phyloP scores from a whole-genome alignment of 1,139 yeast genomes.

The Yamadazyma epiphylla region DNA sequence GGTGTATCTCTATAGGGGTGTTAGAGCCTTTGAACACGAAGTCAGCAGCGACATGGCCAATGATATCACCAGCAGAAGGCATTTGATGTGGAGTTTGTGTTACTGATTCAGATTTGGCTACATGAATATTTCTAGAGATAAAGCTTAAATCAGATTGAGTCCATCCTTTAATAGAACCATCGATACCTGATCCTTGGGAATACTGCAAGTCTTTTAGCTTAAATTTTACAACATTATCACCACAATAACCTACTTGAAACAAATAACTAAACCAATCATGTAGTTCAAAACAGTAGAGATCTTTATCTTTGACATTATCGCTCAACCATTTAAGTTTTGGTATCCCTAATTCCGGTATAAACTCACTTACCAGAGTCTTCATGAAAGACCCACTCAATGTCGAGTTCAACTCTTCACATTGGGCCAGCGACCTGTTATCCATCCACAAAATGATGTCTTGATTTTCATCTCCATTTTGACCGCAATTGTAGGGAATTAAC shows the following conservation, averaged over 20 bases:
- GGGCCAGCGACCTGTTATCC: conserved; percentile 44
- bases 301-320: conserved; percentile 14
- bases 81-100: conserved; percentile 2
- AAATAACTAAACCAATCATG: conserved; percentile 47
- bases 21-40: conserved; percentile 1
- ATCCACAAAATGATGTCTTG: conserved; percentile 56
- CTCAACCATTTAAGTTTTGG: conserved; percentile 46
- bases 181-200: conserved; percentile 28
- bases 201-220: conserved; percentile 7
- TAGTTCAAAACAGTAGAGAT: conserved; percentile 45
- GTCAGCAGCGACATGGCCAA: conserved; percentile 14
- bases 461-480: conserved; percentile 9
- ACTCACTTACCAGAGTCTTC: conserved; percentile 38
- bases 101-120: conserved; percentile 13
- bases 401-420: conserved; percentile 29
- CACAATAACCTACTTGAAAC: conserved; percentile 23
- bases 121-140: conserved; percentile 17
- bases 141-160: conserved; percentile 17
- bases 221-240: conserved; percentile 8
- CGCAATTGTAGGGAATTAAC: conserved; percentile 26
- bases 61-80: conserved; percentile 16
- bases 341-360: conserved; percentile 55
- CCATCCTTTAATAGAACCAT: conserved; percentile 61
- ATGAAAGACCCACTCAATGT: conserved; percentile 13
- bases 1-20: conserved; percentile 20